Evolutionary conservation across 2,329 filamentous ascomycete genomes (phyloP).

Genomic region (Colletotrichum agaves): DNA sequence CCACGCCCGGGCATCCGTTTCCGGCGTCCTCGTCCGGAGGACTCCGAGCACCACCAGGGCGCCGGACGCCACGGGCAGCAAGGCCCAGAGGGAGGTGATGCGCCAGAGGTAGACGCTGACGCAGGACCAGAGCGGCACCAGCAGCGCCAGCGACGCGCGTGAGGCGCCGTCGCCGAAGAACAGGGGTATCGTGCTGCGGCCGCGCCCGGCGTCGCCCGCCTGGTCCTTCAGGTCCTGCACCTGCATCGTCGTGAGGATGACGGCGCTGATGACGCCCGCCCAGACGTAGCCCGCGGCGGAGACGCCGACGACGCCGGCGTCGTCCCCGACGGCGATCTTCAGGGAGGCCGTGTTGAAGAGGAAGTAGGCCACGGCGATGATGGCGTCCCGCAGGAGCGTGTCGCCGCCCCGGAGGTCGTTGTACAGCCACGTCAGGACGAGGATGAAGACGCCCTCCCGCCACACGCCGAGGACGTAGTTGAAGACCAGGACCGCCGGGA

Average conservation of each 20-base stretch:
- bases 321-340: constrained; percentile 34
- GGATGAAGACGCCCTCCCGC: constrained; percentile 40
- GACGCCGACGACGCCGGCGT: neutral
- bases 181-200: constrained; percentile 43
- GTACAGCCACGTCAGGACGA: constrained; percentile 45
- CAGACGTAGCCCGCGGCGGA: constrained; percentile 39
- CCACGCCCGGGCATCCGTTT: constrained; percentile 31
- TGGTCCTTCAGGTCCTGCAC: constrained; percentile 44
- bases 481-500: constrained; percentile 39
- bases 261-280: constrained; percentile 40
- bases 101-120: constrained; percentile 29
- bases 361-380: constrained; percentile 43
- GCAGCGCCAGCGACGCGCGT: constrained; percentile 15
- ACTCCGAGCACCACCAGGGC: constrained; percentile 22
- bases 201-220: constrained; percentile 43
- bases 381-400: constrained; percentile 41
- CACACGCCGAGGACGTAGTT: constrained; percentile 39
- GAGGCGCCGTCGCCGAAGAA: constrained; percentile 41
- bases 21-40: constrained; percentile 24
- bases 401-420: constrained; percentile 45
- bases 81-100: neutral
- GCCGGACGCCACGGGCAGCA: constrained; percentile 21
- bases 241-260: constrained; percentile 45
- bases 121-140: constrained; percentile 25
- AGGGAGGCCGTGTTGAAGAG: constrained; percentile 46